phyloP scores from a whole-genome alignment of 148 eudicot species.

The Dysphania ambrosioides region DNA sequence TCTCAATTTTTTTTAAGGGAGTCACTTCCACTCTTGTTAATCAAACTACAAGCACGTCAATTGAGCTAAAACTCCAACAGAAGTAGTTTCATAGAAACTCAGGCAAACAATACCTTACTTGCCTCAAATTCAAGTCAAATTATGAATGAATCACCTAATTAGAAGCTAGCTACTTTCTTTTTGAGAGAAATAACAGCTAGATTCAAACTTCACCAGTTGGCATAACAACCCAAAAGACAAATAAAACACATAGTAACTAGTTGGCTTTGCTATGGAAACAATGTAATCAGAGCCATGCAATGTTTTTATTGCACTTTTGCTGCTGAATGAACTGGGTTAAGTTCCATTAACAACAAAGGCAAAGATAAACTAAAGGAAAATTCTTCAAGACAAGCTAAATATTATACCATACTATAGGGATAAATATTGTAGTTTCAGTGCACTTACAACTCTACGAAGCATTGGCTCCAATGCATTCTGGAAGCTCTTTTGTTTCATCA shows the following conservation, averaged over 20 bases:
- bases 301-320: not conserved
- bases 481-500: conserved; percentile 41
- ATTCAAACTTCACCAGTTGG: no score
- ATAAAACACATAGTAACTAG: not conserved
- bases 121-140: no score
- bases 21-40: no score
- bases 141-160: no score
- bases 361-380: conserved; percentile 4
- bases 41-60: no score
- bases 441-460: conserved; percentile 70
- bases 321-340: not conserved
- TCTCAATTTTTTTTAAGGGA: no score
- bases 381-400: not conserved
- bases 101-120: no score
- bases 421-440: not conserved
- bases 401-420: not conserved
- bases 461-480: conserved; percentile 46
- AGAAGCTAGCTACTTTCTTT: no score
- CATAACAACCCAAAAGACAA: no score
- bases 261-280: not conserved
- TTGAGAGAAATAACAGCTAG: no score
- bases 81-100: no score
- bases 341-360: not conserved
- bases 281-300: not conserved
- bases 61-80: no score